phyloP scores from a whole-genome alignment of 2,329 filamentous ascomycete species.

The Lizonia empirigonia region DNA sequence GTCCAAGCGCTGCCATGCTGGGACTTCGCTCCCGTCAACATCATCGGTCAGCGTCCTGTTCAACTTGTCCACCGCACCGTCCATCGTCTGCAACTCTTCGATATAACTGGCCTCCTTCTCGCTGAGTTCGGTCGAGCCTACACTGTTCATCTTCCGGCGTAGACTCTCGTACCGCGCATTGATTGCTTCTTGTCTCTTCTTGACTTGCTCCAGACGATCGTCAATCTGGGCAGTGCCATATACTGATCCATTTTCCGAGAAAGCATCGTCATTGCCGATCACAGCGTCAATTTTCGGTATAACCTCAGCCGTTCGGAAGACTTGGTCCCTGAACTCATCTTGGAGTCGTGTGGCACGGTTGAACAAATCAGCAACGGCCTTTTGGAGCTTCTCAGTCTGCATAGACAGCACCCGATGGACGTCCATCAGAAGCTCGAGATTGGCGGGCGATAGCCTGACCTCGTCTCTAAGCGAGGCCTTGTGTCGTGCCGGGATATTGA shows the following conservation, averaged over 20 bases:
- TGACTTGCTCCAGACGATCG: slow-evolving; percentile 61
- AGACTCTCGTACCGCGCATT: slow-evolving; percentile 65
- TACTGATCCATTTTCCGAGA: slow-evolving; percentile 50
- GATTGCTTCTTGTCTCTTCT: slow-evolving; percentile 62
- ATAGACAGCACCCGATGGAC: slow-evolving; percentile 72
- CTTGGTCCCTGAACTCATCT: slow-evolving; percentile 69
- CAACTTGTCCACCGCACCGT: slow-evolving; percentile 45
- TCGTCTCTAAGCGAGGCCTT: slow-evolving; percentile 69
- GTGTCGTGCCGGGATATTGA: slow-evolving; percentile 65
- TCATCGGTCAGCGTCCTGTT: slow-evolving; percentile 41
- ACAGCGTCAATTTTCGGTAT: slow-evolving; percentile 70
- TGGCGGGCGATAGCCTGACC: slow-evolving; percentile 71
- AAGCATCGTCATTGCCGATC: slow-evolving; percentile 60
- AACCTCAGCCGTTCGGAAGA: slow-evolving; percentile 68
- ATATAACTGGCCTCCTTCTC: slow-evolving; percentile 67
- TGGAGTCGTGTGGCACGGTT: slow-evolving; percentile 71
- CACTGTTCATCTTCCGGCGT: slow-evolving; percentile 53
- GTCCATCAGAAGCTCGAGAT: slow-evolving; percentile 72
- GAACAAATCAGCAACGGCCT: slow-evolving; percentile 75
- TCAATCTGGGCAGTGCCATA: slow-evolving; percentile 62
- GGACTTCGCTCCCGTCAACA: slow-evolving; percentile 33
- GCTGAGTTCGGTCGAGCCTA: slow-evolving; percentile 63
- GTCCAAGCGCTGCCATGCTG: slow-evolving; percentile 61
- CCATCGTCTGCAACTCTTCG: slow-evolving; percentile 58
- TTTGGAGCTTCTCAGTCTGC: slow-evolving; percentile 71